Base-by-base conservation (phyloP, 495 filamentous ascomycete genomes). In the Bacidia rubella region DNA sequence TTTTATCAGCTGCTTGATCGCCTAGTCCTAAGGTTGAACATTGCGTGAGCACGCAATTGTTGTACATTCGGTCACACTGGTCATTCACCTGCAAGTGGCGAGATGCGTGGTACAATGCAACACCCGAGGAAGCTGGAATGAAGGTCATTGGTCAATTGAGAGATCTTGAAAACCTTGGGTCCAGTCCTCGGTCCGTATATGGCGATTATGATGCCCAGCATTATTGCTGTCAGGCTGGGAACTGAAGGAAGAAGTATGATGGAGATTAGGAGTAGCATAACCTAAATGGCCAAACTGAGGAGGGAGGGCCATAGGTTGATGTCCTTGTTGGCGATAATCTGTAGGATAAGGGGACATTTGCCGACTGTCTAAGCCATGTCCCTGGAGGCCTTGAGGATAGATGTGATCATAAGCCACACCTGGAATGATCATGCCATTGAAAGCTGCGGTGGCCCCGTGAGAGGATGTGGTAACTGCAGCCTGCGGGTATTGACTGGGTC, bases 121-220 rank as follows among this genome's bases (percentile, higher is more conserved):
- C 15, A 35, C 29, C 7, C 29, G 29, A 15, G 29, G 5, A 35
- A 15, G 5, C 15, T 7, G 5, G 29, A 15, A 35, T 35, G 29
- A 15, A 5, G 21, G 15, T 56, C 55, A 74, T 44, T 69, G 74
- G 25, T 69, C 70, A 17, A 77, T 68, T 10, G 74, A 77, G n/a
- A 77, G 54, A 20, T 72, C 72, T 54, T 74, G 74, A 56, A 77
- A 75, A 3, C 66, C 61, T 43, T 60, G 59, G 29, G 63, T 59
- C 71, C 72, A 76, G 44, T 76, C 74, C 40, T 60, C 60, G 22
- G 67, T 65, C 11, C 62, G 52, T 15, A 66, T 62, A 19, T 73
- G 66, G 38, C 69, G 60, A 35, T 70, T 67, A 42, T 67, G 54
- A 12, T 61, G 57, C 15, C 62, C 59, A 39, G 54, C 60, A 40